These are phyloP conservation scores for Nepenthes alata DNA, from an alignment of 179 eudicot species.

Conservation along the genomic window DNA sequence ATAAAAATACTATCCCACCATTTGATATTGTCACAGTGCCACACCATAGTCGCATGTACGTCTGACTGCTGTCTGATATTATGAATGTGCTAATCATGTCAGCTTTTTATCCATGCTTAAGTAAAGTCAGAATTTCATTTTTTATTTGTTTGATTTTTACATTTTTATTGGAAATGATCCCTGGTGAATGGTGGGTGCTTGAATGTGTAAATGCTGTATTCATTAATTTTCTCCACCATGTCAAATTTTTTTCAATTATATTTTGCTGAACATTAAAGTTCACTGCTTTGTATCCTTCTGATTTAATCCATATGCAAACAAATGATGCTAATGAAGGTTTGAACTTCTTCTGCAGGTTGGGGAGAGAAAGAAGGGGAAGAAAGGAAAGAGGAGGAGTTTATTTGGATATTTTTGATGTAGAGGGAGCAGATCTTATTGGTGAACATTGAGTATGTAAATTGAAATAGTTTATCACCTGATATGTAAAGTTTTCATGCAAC, in stretches of 20 bases:
- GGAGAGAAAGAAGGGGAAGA: conserved; percentile 44
- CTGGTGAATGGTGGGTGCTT: no score
- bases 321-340: background rate
- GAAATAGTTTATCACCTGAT: no score
- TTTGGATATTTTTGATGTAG: conserved; percentile 9
- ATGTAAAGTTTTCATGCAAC: no score
- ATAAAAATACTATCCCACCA: no score
- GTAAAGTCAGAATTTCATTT: background rate
- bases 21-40: no score
- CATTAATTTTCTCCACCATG: background rate
- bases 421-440: no score
- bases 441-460: no score
- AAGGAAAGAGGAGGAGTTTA: conserved; percentile 31
- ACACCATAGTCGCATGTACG: no score
- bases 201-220: no score
- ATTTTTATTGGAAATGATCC: background rate
- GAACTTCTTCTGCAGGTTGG: conserved; percentile 30
- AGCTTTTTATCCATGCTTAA: background rate
- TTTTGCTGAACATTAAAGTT: background rate
- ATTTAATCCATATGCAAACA: background rate
- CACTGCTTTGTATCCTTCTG: background rate
- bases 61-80: no score
- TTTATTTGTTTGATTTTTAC: background rate
- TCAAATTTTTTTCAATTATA: background rate
- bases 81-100: no score